Conservation (phyloP, 352 stramenopile species). For the Aphanomyces stellatus region DNA sequence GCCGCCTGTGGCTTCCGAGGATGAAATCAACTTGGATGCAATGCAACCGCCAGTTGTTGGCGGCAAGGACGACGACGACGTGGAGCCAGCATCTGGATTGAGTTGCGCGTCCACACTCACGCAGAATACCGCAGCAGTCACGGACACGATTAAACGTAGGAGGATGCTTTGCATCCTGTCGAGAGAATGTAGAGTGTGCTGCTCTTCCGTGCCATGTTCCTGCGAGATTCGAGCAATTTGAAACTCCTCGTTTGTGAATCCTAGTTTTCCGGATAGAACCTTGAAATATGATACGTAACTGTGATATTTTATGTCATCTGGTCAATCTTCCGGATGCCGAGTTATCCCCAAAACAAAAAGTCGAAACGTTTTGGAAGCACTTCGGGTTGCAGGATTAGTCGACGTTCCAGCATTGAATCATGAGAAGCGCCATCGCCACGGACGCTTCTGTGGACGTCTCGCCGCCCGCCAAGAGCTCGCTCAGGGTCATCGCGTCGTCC, state of each 20-base stretch:
- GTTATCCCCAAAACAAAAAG: no score
- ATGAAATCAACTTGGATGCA: neutral
- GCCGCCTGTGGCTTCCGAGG: neutral
- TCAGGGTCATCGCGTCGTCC: conserved; percentile 1
- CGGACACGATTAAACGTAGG: no score
- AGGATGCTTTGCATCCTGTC: neutral
- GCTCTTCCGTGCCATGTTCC: neutral
- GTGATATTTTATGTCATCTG: no score
- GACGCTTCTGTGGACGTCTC: neutral
- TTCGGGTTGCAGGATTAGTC: no score
- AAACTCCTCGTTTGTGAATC: neutral
- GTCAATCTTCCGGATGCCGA: no score
- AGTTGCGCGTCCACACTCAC: neutral
- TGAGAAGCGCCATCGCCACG: conserved; percentile 2
- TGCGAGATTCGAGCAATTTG: neutral
- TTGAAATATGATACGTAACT: no score
- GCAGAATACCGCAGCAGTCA: neutral
- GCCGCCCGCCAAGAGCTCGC: neutral
- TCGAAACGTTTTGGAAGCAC: no score
- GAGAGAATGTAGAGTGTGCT: no score
- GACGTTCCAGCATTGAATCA: conserved; percentile 9
- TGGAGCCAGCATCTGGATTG: no score
- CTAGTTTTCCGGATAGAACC: no score
- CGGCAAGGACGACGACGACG: neutral
- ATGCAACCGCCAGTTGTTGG: neutral